phyloP scores from a whole-genome alignment of 176 grass and related monocot genomes.

The Bolboschoenus planiculmis region DNA sequence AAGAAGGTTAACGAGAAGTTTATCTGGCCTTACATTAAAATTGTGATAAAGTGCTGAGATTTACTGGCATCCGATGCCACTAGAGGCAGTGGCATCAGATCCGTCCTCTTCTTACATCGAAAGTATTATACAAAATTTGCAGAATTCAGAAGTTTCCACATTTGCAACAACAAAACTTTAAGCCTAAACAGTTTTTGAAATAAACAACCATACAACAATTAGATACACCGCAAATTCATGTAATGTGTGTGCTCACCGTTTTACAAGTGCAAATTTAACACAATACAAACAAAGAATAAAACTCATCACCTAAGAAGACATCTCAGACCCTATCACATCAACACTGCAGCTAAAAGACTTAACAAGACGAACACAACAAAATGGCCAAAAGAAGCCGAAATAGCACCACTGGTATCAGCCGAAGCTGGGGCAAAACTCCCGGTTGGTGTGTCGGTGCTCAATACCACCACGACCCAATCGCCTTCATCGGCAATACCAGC shows the following conservation, averaged over 20 bases:
- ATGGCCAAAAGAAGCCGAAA: slow-evolving; percentile 17
- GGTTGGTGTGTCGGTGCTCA: slow-evolving; percentile 51
- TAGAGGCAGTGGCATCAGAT: neutral
- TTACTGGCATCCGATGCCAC: neutral
- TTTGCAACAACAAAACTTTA: neutral
- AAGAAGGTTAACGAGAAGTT: too few species aligned
- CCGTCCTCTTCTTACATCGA: neutral
- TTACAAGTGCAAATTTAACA: neutral
- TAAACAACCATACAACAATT: neutral
- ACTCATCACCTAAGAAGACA: neutral
- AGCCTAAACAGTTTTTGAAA: neutral
- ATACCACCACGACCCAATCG: slow-evolving; percentile 81
- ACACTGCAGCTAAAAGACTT: slow-evolving; percentile 38
- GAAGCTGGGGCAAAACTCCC: slow-evolving; percentile 53
- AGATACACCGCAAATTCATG: slow-evolving; percentile 2
- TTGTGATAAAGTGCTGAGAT: neutral
- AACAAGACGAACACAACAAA: slow-evolving; percentile 38
- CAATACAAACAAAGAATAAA: neutral
- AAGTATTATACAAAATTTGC: neutral
- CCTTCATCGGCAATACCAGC: slow-evolving; percentile 75
- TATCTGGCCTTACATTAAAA: too few species aligned
- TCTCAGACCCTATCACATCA: slow-evolving; percentile 33
- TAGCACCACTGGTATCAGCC: slow-evolving; percentile 29
- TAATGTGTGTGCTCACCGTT: neutral
- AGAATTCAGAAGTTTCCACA: neutral